A percentile compares a stretch with the other conserved stretches of the same genome.
phyloP scores from a whole-genome alignment of 2,329 filamentous ascomycete genomes.

The Fusarium albosuccineum region DNA sequence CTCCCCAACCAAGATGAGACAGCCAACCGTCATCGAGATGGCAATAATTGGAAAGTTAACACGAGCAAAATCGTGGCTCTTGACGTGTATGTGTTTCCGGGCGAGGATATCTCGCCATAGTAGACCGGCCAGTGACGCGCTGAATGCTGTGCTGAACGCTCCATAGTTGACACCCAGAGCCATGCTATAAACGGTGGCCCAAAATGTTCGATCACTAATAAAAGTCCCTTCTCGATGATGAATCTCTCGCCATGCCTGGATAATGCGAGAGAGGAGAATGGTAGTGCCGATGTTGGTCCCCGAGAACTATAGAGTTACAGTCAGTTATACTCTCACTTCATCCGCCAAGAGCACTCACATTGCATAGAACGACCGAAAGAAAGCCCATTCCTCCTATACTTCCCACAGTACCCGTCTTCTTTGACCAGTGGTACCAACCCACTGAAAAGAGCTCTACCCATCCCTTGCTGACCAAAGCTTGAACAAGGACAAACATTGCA shows the following conservation, averaged over 20 bases:
- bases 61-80: slow-evolving; percentile 73
- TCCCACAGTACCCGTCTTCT: slow-evolving; percentile 76
- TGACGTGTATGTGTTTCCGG: slow-evolving; percentile 76
- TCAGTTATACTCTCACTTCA: background rate
- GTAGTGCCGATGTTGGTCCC: slow-evolving; percentile 84
- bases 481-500: slow-evolving; percentile 80
- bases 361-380: slow-evolving; percentile 77
- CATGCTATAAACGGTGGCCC: slow-evolving; percentile 81
- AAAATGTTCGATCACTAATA: slow-evolving; percentile 76
- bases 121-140: slow-evolving; percentile 77
- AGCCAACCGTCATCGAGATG: slow-evolving; percentile 75
- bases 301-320: slow-evolving; percentile 67
- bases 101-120: slow-evolving; percentile 79
- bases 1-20: slow-evolving; percentile 71
- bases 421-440: slow-evolving; percentile 80
- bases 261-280: slow-evolving; percentile 77
- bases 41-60: slow-evolving; percentile 79
- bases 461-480: slow-evolving; percentile 78
- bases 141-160: slow-evolving; percentile 79
- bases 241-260: slow-evolving; percentile 76
- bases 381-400: slow-evolving; percentile 81
- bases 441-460: slow-evolving; percentile 81
- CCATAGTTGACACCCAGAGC: slow-evolving; percentile 81
- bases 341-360: slow-evolving; percentile 64
- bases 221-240: slow-evolving; percentile 59